Evolutionary conservation across 306 rosid genomes (phyloP).

Genomic region (Fragaria ananassa): DNA sequence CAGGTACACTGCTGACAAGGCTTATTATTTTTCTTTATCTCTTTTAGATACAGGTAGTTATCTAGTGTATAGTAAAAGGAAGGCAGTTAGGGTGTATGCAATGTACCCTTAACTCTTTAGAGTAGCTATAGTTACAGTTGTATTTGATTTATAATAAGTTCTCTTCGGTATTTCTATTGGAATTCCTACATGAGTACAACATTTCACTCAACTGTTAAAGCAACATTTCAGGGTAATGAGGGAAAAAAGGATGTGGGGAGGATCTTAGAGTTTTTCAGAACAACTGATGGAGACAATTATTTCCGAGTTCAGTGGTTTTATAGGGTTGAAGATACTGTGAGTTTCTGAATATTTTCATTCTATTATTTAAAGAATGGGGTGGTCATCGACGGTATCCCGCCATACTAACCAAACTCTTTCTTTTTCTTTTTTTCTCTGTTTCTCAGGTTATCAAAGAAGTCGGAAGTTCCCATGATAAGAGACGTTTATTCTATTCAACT

Average conservation of each 20-base stretch:
- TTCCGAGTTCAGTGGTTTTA: slow-evolving; percentile 96
- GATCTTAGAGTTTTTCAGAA: slow-evolving; percentile 78
- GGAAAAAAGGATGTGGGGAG: slow-evolving; percentile 60
- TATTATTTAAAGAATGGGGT: slow-evolving; percentile 16
- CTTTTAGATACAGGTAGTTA: neutral
- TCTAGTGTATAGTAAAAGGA: neutral
- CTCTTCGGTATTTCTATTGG: neutral
- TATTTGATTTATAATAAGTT: neutral
- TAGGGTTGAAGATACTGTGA: slow-evolving; percentile 88
- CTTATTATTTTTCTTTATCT: neutral
- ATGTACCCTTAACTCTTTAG: neutral
- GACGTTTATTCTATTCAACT: slow-evolving; percentile 85
- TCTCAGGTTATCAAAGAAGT: slow-evolving; percentile 65
- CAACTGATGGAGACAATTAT: slow-evolving; percentile 58
- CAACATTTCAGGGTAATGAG: slow-evolving; percentile 68
- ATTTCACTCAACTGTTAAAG: slow-evolving; percentile 28
- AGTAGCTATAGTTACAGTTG: neutral
- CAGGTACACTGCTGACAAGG: slow-evolving; percentile 38
- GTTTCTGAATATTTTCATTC: slow-evolving; percentile 12
- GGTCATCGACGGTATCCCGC: slow-evolving; percentile 5
- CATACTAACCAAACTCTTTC: slow-evolving; percentile 12
- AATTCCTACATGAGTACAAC: neutral
- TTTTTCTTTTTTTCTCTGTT: slow-evolving; percentile 17
- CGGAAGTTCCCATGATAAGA: slow-evolving; percentile 78
- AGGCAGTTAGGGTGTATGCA: neutral